These are phyloP conservation scores for Cordyceps javanica DNA, from an alignment of 2,329 filamentous ascomycete species.

Conservation along the genomic window DNA sequence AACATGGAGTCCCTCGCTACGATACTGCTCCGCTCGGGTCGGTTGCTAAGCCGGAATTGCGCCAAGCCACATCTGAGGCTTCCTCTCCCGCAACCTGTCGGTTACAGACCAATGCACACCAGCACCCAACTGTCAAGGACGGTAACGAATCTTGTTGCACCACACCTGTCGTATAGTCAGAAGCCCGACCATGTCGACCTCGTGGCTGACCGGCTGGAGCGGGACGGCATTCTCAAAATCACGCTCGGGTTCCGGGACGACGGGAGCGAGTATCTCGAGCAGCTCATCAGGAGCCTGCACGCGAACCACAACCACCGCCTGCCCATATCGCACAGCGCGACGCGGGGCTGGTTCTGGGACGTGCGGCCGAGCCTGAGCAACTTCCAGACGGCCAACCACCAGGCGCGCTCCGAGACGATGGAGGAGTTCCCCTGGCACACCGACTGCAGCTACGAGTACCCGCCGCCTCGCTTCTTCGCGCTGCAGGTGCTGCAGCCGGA, in stretches of 20 bases:
- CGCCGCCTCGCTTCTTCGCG: conserved; percentile 32
- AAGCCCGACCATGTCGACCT: neutral
- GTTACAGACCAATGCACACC: neutral
- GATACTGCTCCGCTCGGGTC: neutral
- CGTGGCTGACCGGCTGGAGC: neutral
- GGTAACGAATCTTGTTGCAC: neutral
- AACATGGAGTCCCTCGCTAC: neutral
- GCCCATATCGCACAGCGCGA: conserved; percentile 35
- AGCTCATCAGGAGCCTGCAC: conserved; percentile 28
- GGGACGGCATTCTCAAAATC: conserved; percentile 30
- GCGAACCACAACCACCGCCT: conserved; percentile 27
- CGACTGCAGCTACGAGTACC: conserved; percentile 36
- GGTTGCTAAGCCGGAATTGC: neutral
- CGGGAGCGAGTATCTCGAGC: conserved; percentile 28
- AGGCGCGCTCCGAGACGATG: conserved; percentile 37
- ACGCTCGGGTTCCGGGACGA: conserved; percentile 26
- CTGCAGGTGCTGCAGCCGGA: conserved; percentile 37
- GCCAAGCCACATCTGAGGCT: neutral
- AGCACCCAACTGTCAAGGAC: neutral
- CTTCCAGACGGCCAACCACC: conserved; percentile 25
- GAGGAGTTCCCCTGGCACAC: conserved; percentile 38
- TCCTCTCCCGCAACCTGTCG: neutral
- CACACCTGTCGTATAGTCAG: neutral
- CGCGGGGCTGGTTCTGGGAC: conserved; percentile 39
- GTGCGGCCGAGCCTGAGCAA: conserved; percentile 25